Evolutionary conservation across 805 yeast species (phyloP).

Genomic region (Kluyveromyces nonfermentans): DNA sequence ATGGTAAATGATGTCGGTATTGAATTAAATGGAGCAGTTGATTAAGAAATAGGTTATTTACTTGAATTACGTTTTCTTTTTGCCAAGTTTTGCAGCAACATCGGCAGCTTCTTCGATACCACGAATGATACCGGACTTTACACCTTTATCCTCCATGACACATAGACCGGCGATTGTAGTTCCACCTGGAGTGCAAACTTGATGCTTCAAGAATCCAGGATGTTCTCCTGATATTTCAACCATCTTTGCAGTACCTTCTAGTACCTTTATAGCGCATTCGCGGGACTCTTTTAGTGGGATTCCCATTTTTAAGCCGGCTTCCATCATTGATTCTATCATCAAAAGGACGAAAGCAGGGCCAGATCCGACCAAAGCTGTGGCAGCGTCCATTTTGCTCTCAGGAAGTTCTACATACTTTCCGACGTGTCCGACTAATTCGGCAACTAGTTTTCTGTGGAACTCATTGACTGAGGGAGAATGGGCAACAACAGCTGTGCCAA

Average conservation of each 20-base stretch:
- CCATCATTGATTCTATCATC: conserved; percentile 85
- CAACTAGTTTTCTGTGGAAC: conserved; percentile 30
- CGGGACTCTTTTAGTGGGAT: conserved; percentile 76
- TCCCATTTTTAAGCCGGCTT: conserved; percentile 93
- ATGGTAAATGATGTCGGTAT: no score
- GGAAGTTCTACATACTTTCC: conserved; percentile 58
- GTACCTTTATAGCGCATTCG: conserved; percentile 83
- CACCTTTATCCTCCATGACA: conserved; percentile 85
- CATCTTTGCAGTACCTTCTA: conserved; percentile 93
- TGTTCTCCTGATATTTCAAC: conserved; percentile 71
- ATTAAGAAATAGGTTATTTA: not conserved
- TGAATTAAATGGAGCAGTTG: not conserved
- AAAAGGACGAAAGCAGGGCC: conserved; percentile 92
- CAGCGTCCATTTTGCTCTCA: conserved; percentile 93
- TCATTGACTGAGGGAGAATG: conserved; percentile 45
- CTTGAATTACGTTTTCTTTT: conserved; percentile 28
- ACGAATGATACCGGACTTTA: conserved; percentile 77
- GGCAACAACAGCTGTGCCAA: conserved; percentile 91
- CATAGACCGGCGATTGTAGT: conserved; percentile 93
- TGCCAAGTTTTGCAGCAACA: conserved; percentile 54
- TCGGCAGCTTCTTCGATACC: conserved; percentile 90
- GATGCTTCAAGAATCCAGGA: conserved; percentile 80
- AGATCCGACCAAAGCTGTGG: conserved; percentile 89
- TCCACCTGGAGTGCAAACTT: conserved; percentile 96
- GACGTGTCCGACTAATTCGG: conserved; percentile 46